A percentile compares a stretch with the other conserved stretches of the same genome.
Evolutionary conservation across 768 basidiomycete species (phyloP).

Genomic region (Lentinus tigrinus): DNA sequence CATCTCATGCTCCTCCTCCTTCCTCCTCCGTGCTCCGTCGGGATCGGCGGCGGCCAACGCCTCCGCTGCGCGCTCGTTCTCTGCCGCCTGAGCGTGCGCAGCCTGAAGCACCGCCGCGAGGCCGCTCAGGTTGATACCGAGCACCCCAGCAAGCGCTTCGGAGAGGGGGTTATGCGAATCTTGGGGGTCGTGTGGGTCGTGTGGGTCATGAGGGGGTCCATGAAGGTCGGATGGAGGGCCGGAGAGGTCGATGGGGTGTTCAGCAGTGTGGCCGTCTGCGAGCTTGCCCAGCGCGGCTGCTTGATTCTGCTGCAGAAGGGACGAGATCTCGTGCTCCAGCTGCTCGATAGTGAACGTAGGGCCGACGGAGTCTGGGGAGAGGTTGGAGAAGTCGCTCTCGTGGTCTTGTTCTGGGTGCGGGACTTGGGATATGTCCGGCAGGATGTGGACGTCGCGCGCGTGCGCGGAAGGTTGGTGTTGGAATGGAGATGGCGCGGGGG

Average conservation of each 20-base stretch:
- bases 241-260: constrained; percentile 45
- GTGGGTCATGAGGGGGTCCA: constrained; percentile 5
- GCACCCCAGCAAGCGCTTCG: constrained; percentile 25
- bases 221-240: neutral
- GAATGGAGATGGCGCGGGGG: constrained; percentile 20
- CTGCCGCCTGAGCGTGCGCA: constrained; percentile 60
- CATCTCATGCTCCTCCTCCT: constrained; percentile 46
- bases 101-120: constrained; percentile 82
- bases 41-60: constrained; percentile 38
- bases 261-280: constrained; percentile 40
- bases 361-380: constrained; percentile 22
- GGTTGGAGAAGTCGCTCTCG: constrained; percentile 35
- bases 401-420: constrained; percentile 32
- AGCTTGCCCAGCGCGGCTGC: constrained; percentile 38
- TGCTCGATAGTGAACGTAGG: constrained; percentile 56
- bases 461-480: constrained; percentile 15
- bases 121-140: constrained; percentile 51
- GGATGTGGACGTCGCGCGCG: constrained; percentile 33
- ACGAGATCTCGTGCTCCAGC: constrained; percentile 77
- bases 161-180: constrained; percentile 2
- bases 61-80: constrained; percentile 44
- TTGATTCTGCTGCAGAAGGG: constrained; percentile 71
- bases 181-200: constrained; percentile 9
- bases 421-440: constrained; percentile 34
- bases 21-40: constrained; percentile 43